Evolutionary conservation across 345 rosid genomes (phyloP), one percentile per base, ranked within the genome.

Genomic region (Sisymbrium irio): DNA sequence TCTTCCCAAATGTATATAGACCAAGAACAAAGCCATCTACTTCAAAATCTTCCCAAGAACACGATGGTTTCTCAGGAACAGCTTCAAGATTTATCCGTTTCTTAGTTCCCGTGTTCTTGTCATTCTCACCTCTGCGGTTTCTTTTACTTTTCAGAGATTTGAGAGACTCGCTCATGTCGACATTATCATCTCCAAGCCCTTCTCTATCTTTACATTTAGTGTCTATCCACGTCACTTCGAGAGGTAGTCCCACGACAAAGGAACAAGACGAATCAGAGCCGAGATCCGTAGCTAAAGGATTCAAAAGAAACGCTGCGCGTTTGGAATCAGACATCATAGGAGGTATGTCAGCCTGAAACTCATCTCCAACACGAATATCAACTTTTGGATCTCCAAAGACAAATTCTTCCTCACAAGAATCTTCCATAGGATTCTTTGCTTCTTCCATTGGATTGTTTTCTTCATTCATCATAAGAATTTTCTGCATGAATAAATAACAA

Each of bases 331-430:
- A 71, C 49, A 84, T 61, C 82, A 85, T 69, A 19, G 80, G 73
- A 72, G 89, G 88, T 73, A 89, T 79, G 75, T 85, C 85, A 3
- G 58, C 89, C 54, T 87, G 96, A 74, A 77, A 89, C 2, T 82
- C 82, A 1, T 85, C 82, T 22, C 96, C 92, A 61, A 87, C 69
- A 71, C 92, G 85, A 35, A 83, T 74, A 66, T 70, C 77, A 63
- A 80, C 57, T 69, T 63, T 71, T 19, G 81, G 88, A 69, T 77
- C 79, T 45, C 91, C 91, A 15, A 74, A 82, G 5, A 73, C 66
- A 62, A 67, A 82, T 69, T 54, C 72, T 39, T 49, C 71, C 8
- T 75, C 83, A 50, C 68, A 75, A 28, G 86, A 76, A 30, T 64
- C 76, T 68, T 76, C 71, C 25, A 60, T 39, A 27, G 30, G 50